Evolutionary conservation across 768 basidiomycete genomes (phyloP), one percentile per base, ranked within the genome.

Genomic region (Pisolithus orientalis): DNA sequence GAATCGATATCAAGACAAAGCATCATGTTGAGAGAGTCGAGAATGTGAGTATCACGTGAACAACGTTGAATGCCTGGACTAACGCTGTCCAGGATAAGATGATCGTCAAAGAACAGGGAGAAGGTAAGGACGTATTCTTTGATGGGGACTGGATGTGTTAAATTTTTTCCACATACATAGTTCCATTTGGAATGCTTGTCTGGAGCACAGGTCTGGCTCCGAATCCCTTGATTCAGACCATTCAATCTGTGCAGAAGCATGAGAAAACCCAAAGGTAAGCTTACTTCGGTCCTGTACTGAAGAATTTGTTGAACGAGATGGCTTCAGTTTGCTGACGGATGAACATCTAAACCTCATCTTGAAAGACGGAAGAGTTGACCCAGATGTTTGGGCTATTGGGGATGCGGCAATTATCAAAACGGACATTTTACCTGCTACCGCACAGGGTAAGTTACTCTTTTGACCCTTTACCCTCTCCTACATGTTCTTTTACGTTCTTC

Each of bases 121-220:
- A 85, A 79, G 82, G 86, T 84, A 53, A 47, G 29, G 7, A 2
- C 54, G 39, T 56, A 50, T 56, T 37, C 40, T 29, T 27, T 47
- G 43, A 39, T 58, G 42, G 11, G 46, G 24, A 48, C 45, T 17
- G 14, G 17, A 8, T 56, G 53, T 44, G 55, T 13, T 53, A 48
- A 37, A 48, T 51, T 47, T 45, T 44, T 13, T 38, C 54, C 17
- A 31, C 14, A 24, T 34, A 31, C 32, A 11, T 53, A 90, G 90
- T 90, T 37, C 83, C 81, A 6, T 89, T 85, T 65, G 90, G 92
- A 25, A 71, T 94, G 21, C 77, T 90, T 10, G 89, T 94, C 14
- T 94, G 91, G 91, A 86, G 84, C 54, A 94, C 92, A 2, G 92
- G 91, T 2, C 73, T 94, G 3, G 78, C 88, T 5, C 82, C 89